Evolutionary conservation across 345 rosid species (phyloP).

Genomic region (Trapa bicornis): DNA sequence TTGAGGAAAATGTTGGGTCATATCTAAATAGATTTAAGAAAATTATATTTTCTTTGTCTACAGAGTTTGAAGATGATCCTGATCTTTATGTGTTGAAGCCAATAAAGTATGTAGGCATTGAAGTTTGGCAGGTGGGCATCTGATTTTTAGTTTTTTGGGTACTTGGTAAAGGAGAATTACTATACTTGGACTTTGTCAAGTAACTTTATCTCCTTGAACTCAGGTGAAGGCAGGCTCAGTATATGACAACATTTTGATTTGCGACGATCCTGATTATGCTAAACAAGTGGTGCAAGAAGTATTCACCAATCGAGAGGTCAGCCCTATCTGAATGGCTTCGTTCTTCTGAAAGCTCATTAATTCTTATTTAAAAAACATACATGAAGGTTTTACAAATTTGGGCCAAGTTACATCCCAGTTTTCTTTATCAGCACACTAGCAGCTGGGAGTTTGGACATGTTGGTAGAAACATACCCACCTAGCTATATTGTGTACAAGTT

Average conservation of each 20-base stretch:
- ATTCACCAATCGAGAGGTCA: slow-evolving; percentile 61
- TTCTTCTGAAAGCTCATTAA: no score
- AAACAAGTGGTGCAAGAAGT: slow-evolving; percentile 65
- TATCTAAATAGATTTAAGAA: no score
- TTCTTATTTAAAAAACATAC: no score
- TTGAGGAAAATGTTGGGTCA: neutral
- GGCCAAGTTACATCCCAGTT: no score
- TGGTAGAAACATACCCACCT: no score
- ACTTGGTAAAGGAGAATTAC: neutral
- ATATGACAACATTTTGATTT: slow-evolving; percentile 73
- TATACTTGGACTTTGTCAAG: neutral
- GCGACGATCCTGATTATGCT: slow-evolving; percentile 87
- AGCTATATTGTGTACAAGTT: no score
- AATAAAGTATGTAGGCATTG: slow-evolving; percentile 72
- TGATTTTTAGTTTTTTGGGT: neutral
- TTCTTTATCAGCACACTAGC: no score
- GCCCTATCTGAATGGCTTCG: slow-evolving; percentile 4
- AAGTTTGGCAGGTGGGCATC: slow-evolving; percentile 81
- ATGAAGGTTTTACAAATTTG: no score
- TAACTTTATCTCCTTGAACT: neutral
- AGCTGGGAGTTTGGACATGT: no score
- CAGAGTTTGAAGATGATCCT: slow-evolving; percentile 98
- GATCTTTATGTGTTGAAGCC: slow-evolving; percentile 88
- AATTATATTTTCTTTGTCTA: neutral
- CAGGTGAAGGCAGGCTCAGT: slow-evolving; percentile 96